Evolutionary conservation across 352 stramenopile species (phyloP), one percentile per base, ranked within the genome.

Genomic region (Blastocystis sp.): DNA sequence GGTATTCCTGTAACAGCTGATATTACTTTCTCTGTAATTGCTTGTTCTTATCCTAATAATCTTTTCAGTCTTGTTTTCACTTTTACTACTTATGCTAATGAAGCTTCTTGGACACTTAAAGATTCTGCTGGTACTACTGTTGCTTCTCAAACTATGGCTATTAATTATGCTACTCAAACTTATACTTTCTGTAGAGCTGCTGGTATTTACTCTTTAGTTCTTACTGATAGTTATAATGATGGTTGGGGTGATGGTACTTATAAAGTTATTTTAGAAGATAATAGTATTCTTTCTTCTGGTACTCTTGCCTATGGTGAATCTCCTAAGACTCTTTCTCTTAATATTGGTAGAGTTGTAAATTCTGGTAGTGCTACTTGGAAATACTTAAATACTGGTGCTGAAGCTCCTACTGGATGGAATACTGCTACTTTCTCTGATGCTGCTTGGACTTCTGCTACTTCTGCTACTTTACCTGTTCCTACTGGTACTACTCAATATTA

Each of bases 321-420:
- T 27, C 39, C 39, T 13, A 46, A 36, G 11, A 23, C 9, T 2
- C 30, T 55, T 16, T 6, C 13, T 2, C 49, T 59, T 40, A 49
- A 43, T 23, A 49, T 25, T 1, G 13, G 24, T 13, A 19, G 46
- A 5, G 36, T 59, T 24, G 46, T 40, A 1, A 24, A 45, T 23
- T 19, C 11, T 4, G 49, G 49, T 19, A 9, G 34, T 4, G 49
- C 49, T 0, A 28, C 35, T 28, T 59, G 49, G 49, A 54, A 19
- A 1, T 59, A 59, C 36, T 37, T 40, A 19, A 40, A 36, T n/a
- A 40, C 46, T 30, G 49, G 49, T 7, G 39, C 49, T 5, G n/a
- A n/a, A n/a, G 43, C 49, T 34, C 49, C 49, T 7, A 25, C 45
- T 6, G 33, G 33, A 21, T 59, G 49, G 49, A 23, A 24, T 23